Evolutionary conservation across 1,139 yeast genomes (phyloP), one percentile per base, ranked within the genome.

Genomic region (Meyerozyma sp.): DNA sequence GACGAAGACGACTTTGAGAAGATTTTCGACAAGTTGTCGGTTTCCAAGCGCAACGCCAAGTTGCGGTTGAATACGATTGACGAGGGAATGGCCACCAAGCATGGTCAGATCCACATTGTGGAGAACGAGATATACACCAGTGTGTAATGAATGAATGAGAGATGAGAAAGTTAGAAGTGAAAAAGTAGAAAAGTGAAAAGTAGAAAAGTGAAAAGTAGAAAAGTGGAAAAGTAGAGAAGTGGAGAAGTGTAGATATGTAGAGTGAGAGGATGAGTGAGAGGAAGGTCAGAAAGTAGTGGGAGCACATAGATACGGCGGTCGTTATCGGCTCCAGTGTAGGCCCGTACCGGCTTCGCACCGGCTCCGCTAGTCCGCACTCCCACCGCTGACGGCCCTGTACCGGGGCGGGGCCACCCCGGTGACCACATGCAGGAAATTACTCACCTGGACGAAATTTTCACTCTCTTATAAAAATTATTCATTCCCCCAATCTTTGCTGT

Each of bases 1-100:
- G 68, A 63, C 41, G 68, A 64, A 34, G 63, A 61, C 34, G 56
- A 55, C n/a, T 34, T 34, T 25, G 37, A 34, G 26, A 18, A 21
- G 57, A 50, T 38, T 41, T 54, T 52, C n/a, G 42, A 42, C 32
- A 25, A 37, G 9, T 20, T 44, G 32, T 32, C 41, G 23, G 35
- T 40, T 16, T 32, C 44, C 14, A 16, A 44, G 10, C 41, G 42
- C 23, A 44, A 29, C 4, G 13, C 14, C 9, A 42, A 39, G 10
- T 32, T 27, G 14, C 36, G 32, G 21, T 35, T 45, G 32, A 43
- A 35, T 18, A 45, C 44, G 5, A 45, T 44, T 26, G 42, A 40
- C 20, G 46, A 44, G 34, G 48, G 40, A 26, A 20, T 34, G 27
- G 20, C 34, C 34, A 34, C 37, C 10, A 34, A 34, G 26, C 37